These are phyloP conservation scores for Aureobasidium pullulans DNA, from an alignment of 2,329 filamentous ascomycete genomes.

Conservation along the genomic window DNA sequence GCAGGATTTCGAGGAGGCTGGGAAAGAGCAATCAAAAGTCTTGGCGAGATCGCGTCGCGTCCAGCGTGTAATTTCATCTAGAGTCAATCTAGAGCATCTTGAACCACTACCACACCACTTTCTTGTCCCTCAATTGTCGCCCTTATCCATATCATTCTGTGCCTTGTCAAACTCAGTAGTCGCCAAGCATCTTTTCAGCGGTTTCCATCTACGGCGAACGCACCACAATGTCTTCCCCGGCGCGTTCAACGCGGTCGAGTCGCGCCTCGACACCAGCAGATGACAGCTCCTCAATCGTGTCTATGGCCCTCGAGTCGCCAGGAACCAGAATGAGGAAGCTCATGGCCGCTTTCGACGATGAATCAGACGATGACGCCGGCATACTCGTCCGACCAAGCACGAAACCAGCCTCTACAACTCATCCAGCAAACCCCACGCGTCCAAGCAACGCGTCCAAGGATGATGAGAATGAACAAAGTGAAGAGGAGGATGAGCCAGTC, in stretches of 20 bases:
- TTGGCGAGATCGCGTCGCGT: neutral
- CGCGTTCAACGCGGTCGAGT: conserved; percentile 14
- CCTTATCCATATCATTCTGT: neutral
- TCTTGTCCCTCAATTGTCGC: neutral
- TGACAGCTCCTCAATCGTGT: conserved; percentile 11
- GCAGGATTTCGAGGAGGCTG: neutral
- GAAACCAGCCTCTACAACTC: neutral
- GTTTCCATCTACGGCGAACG: neutral
- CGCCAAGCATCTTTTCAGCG: neutral
- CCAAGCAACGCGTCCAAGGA: neutral
- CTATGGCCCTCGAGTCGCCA: conserved; percentile 29
- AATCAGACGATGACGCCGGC: conserved; percentile 28
- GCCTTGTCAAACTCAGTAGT: neutral
- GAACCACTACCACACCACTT: conserved; percentile 1
- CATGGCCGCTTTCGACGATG: conserved; percentile 39
- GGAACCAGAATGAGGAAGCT: conserved; percentile 43
- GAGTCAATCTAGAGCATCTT: neutral
- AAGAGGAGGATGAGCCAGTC: conserved; percentile 29
- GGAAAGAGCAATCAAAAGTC: neutral
- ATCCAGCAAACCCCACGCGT: conserved; percentile 4
- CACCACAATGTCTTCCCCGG: conserved; percentile 12
- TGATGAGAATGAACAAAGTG: conserved; percentile 25
- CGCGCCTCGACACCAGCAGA: conserved; percentile 14
- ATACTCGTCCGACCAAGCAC: neutral
- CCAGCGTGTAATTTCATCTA: neutral